Base-by-base conservation (phyloP, 2,329 filamentous ascomycete genomes). In the Ophiostoma angusticollis region DNA sequence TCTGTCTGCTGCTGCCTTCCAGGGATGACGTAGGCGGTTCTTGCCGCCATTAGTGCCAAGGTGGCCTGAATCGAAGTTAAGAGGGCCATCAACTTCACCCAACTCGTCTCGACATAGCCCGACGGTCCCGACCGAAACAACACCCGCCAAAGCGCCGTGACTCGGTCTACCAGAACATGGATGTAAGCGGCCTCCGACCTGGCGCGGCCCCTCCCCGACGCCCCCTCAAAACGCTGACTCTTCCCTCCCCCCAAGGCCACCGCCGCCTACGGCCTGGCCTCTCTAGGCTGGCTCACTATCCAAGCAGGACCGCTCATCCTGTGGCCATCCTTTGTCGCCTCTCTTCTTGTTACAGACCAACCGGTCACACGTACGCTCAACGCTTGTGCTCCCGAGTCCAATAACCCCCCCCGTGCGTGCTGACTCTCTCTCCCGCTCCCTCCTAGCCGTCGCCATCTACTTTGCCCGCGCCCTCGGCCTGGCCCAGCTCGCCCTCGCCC, bases 381-480 rank as follows among this genome's bases (percentile, higher is more conserved):
- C n/a, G n/a, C n/a, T 35, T 9, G 8, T 25, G 3, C 12, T 13
- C 11, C 8, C n/a, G n/a, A n/a, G n/a, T n/a, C n/a, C n/a, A n/a
- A n/a, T n/a, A n/a, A n/a, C n/a, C n/a, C n/a, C n/a, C n/a, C n/a
- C n/a, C n/a, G n/a, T n/a, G n/a, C n/a, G n/a, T n/a, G n/a, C n/a
- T n/a, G n/a, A n/a, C n/a, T n/a, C n/a, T n/a, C n/a, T n/a, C n/a
- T n/a, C n/a, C n/a, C n/a, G n/a, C n/a, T n/a, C n/a, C n/a, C n/a
- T n/a, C n/a, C 4, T 47, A 74, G 76, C 60, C 18, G 64, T 84
- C 23, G 80, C 86, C 57, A 60, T 72, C 40, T 89, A 89, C 66
- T 78, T 87, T 55, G 75, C 75, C 37, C 79, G 82, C 30, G 74
- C 70, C 21, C 68, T 85, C 1, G 83, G 80, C 46, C 63, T 87